Percentiles rank a stretch among this genome's conserved stretches.
phyloP scores from a whole-genome alignment of 257 asterid genomes.

The Solanum chiquidenum region DNA sequence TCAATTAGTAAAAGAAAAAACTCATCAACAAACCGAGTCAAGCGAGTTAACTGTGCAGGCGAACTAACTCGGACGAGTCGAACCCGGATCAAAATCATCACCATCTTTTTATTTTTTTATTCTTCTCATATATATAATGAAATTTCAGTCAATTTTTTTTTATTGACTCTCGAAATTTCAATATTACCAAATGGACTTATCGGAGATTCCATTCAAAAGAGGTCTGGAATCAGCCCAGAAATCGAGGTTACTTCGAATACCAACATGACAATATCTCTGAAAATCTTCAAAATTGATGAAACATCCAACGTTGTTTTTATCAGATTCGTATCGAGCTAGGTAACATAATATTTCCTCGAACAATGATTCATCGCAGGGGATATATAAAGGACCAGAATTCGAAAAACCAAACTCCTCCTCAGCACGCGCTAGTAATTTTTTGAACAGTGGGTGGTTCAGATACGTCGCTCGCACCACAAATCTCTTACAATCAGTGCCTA shows the following conservation, averaged over 20 bases:
- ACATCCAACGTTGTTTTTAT: constrained; percentile 13
- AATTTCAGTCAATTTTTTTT: not conserved
- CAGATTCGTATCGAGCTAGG: constrained; percentile 36
- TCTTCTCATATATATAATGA: not conserved
- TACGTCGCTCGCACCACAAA: constrained; percentile 44
- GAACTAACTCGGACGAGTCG: constrained; percentile 8
- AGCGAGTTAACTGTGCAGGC: not conserved
- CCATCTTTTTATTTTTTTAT: not conserved
- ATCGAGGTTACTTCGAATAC: constrained; percentile 28
- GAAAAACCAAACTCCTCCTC: constrained; percentile 57
- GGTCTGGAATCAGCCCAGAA: constrained; percentile 56
- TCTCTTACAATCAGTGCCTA: constrained; percentile 28
- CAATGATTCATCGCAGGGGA: constrained; percentile 52
- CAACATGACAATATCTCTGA: constrained; percentile 36
- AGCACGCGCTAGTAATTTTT: constrained; percentile 35
- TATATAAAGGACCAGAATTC: constrained; percentile 43
- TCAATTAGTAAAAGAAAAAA: not conserved
- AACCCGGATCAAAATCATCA: not conserved
- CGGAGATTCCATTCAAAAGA: constrained; percentile 31
- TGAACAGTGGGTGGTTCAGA: constrained; percentile 54
- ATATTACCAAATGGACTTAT: constrained; percentile 2
- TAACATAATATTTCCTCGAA: constrained; percentile 47
- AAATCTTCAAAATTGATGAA: constrained; percentile 35
- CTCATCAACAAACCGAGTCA: not conserved
- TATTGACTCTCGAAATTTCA: not conserved